These are phyloP conservation scores for Craterostigma plantagineum DNA, from an alignment of 257 asterid genomes.

Conservation along the genomic window DNA sequence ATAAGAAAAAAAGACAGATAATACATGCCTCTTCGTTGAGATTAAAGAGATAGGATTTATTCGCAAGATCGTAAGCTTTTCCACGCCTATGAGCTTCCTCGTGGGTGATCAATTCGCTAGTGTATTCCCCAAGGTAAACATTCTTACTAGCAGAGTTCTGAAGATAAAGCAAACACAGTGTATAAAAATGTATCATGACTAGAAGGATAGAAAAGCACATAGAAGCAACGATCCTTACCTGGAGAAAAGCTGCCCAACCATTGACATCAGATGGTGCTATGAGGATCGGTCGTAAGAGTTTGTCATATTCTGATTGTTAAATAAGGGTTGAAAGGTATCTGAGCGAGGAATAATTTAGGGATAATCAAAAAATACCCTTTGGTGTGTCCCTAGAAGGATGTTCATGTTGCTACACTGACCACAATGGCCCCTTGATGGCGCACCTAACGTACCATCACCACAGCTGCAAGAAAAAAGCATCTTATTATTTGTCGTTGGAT, in stretches of 20 bases:
- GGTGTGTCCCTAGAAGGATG: constrained; percentile 80
- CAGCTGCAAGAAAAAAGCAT: constrained; percentile 37
- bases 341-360: background rate
- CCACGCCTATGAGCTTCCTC: constrained; percentile 97
- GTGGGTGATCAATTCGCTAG: constrained; percentile 86
- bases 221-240: constrained; percentile 23
- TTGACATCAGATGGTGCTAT: constrained; percentile 77
- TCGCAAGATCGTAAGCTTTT: constrained; percentile 78
- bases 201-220: constrained; percentile 1
- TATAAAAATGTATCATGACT: background rate
- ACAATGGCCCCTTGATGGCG: constrained; percentile 68
- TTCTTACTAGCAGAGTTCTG: constrained; percentile 80
- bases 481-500: too few relatives aligned
- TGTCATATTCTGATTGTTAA: background rate
- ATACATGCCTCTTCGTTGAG: constrained; percentile 77
- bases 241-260: constrained; percentile 96
- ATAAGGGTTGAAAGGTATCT: constrained; percentile 2
- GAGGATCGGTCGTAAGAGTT: constrained; percentile 30
- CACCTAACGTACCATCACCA: constrained; percentile 65
- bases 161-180: constrained; percentile 8
- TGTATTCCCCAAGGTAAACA: constrained; percentile 91
- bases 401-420: constrained; percentile 92
- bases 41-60: constrained; percentile 88
- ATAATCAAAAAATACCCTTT: constrained; percentile 38
- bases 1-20: background rate